These are phyloP conservation scores for Paramyrothecium roridum DNA, from an alignment of 2,329 filamentous ascomycete genomes.

Conservation along the genomic window DNA sequence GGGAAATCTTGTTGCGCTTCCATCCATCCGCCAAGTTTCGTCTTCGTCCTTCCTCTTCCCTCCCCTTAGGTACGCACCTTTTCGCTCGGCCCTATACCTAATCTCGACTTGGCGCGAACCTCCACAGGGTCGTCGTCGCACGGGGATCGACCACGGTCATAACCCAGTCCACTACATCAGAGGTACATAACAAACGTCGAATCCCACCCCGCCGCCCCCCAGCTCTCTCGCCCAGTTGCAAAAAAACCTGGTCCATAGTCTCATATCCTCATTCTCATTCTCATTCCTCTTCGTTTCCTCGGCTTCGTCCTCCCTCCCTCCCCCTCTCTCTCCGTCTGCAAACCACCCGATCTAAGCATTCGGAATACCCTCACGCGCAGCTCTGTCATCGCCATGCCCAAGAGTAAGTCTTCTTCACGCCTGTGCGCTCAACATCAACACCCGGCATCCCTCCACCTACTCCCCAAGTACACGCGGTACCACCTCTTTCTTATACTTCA, in stretches of 20 bases:
- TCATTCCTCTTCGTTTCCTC: neutral
- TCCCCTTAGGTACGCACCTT: neutral
- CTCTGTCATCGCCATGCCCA: conserved; percentile 7
- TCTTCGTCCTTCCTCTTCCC: neutral
- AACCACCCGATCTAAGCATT: neutral
- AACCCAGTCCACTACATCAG: neutral
- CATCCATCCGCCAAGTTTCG: neutral
- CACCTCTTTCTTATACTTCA: no score
- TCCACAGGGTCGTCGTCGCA: neutral
- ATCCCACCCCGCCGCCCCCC: neutral
- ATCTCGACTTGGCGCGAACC: neutral
- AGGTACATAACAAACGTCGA: neutral
- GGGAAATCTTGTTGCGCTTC: no score
- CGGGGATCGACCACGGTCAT: neutral
- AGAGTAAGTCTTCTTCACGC: conserved; percentile 10
- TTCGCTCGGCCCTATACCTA: neutral
- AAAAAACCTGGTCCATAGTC: neutral
- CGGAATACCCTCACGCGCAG: neutral
- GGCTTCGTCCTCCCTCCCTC: neutral
- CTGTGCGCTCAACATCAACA: neutral
- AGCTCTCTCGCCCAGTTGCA: neutral
- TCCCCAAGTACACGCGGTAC: no score
- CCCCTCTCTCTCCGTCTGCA: neutral
- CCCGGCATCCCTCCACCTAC: neutral
- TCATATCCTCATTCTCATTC: neutral